Base-by-base conservation (phyloP, 306 rosid genomes). In the Canavalia gladiata region DNA sequence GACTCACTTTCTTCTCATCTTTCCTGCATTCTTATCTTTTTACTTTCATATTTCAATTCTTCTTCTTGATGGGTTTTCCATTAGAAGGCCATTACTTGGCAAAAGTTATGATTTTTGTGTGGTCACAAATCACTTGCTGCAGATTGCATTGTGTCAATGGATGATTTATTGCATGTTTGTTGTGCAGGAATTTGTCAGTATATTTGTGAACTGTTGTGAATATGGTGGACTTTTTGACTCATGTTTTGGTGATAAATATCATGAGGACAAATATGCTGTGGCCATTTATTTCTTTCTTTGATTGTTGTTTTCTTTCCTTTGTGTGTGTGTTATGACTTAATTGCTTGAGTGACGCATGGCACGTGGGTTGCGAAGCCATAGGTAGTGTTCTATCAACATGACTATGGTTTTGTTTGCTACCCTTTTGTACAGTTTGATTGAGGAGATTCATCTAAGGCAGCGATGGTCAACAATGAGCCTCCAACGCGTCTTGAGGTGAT, bases 401-500 rank as follows among this genome's bases (percentile, higher is more conserved):
- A 71, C 45, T 59, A 11, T 58, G 49, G 66, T 62, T 68, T 41
- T 46, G 49, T 8, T 28, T 51, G 42, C 34, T 12, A 62, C 37
- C 51, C 52, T 66, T 25, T 42, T 84, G 68, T 62, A 78, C 67
- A n/a, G 73, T 8, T 78, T 81, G 78, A 77, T 83, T 74, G 73
- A 74, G 86, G 33, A 69, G 50, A 81, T 73, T 58, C 56, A 77
- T 49, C 75, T 65, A 66, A 85, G 88, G 81, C 30, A 73, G 67
- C 62, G 65, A 78, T 72, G 87, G 87, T 51, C 25, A 67, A 84
- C 43, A 45, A 49, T 47, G 87, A 65, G 4, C 82, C 64, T 63
- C 91, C 91, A 31, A 9, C 72, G 1, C 90, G 82, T 78, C 69
- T 88, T 83, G 43, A 90, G 97, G 98, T 92, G 37, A 52, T 13